Base-by-base conservation (phyloP, 179 eudicot species). In the Sideroxylon spinosum region DNA sequence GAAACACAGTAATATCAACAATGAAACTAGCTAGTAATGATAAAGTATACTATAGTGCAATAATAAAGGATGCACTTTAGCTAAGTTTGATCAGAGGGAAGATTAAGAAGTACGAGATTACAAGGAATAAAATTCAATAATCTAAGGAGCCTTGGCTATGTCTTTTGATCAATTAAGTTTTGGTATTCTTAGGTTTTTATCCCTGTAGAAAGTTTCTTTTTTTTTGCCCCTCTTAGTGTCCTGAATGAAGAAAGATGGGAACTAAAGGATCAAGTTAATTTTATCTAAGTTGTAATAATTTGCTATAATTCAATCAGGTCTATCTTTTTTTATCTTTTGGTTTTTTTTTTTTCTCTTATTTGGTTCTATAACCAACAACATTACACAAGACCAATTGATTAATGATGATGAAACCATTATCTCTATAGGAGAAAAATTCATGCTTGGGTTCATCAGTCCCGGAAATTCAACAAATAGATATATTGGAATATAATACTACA, bases 371-470 rank as follows among this genome's bases (percentile, higher is more conserved):
- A 29, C 37, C 37, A 29, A 29, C 37, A 29, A 29, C 37, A 29
- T 29, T 29, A 3, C 37, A 29, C 37, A 29, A 29, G 37, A 29
- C 37, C 37, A 29, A 29, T 29, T 29, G 1, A 29, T 1, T 29
- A 29, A 29, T 81, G 95, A 87, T 78, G 88, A 88, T 0, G 78
- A 89, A 9, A 87, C 78, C 75, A 85, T 89, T 28, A 32, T 68
- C 25, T 91, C 95, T 14, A 25, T 78, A 20, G 77, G 73, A 11
- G 79, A 86, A 52, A 44, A 17, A 0, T 91, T 86, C 61, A 79
- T 52, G 13, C 83, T 91, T 55, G 95, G 95, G 16, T 91, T 91
- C 74, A 89, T 89, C 71, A 89, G 91, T 76, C 91, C 91, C 59
- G 78, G 23, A 32, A 86, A 80, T 79, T 85, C 92, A 11, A 56